These are phyloP conservation scores for Betula pendula DNA, from an alignment of 306 rosid genomes.

Conservation along the genomic window DNA sequence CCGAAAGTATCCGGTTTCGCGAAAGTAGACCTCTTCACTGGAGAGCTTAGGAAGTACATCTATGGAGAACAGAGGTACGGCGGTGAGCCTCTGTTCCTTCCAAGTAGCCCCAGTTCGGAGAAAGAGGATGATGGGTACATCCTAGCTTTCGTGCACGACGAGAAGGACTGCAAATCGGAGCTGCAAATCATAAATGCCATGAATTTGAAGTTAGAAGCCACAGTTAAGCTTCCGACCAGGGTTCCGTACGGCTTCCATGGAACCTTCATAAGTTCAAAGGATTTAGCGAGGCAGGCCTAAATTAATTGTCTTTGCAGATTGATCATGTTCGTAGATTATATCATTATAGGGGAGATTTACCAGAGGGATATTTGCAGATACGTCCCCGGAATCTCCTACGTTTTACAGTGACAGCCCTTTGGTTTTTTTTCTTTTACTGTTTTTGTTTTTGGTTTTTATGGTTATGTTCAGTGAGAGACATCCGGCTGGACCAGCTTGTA, in stretches of 20 bases:
- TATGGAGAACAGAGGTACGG: conserved; percentile 72
- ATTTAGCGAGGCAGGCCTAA: conserved; percentile 62
- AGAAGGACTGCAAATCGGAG: conserved; percentile 80
- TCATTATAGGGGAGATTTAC: conserved; percentile 44
- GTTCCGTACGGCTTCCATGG: conserved; percentile 99
- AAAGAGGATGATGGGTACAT: conserved; percentile 80
- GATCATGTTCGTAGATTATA: neutral
- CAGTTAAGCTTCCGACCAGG: conserved; percentile 74
- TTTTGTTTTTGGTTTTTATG: neutral
- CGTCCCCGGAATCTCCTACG: conserved; percentile 81
- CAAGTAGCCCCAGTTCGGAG: conserved; percentile 38
- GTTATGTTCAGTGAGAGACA: conserved; percentile 45
- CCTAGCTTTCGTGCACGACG: conserved; percentile 80
- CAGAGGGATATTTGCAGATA: conserved; percentile 74
- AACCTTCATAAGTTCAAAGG: conserved; percentile 68
- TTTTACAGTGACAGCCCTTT: conserved; percentile 21
- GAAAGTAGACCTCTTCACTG: conserved; percentile 65
- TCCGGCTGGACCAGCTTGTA: conserved; percentile 69
- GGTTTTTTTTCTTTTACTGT: conserved; percentile 20
- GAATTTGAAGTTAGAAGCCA: conserved; percentile 70
- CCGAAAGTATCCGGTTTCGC: conserved; percentile 96
- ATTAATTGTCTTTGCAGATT: conserved; percentile 8
- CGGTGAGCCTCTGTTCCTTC: conserved; percentile 90
- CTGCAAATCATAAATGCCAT: conserved; percentile 73
- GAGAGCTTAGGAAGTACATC: conserved; percentile 49